A percentile compares a stretch with the other conserved stretches of the same genome.
These are phyloP conservation scores for Sutorius eximius DNA, from an alignment of 1,284 basidiomycete genomes.

Conservation along the genomic window DNA sequence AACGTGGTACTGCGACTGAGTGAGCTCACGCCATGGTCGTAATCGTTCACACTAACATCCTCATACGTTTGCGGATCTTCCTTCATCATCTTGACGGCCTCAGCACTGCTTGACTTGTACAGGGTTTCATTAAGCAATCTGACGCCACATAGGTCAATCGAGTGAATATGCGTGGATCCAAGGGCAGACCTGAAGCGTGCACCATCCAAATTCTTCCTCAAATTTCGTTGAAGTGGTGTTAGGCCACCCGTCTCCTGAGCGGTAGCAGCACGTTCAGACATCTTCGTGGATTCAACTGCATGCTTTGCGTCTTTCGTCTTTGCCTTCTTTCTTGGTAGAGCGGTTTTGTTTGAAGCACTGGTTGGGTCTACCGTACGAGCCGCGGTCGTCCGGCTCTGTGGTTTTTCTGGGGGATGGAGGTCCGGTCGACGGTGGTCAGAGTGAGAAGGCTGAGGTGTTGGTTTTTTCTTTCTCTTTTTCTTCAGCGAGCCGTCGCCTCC, in stretches of 20 bases:
- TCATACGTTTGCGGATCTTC: conserved; percentile 73
- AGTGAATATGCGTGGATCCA: conserved; percentile 1
- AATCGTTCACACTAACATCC: conserved; percentile 53
- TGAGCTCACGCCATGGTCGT: conserved; percentile 5
- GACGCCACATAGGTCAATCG: conserved; percentile 6
- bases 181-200: conserved; percentile 75
- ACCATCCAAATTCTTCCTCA: conserved; percentile 79
- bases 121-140: conserved; percentile 88
- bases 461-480: conserved; percentile 38
- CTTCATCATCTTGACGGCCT: conserved; percentile 80
- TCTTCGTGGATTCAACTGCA: conserved; percentile 4
- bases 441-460: conserved; percentile 18
- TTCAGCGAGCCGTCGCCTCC: conserved; percentile 30
- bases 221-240: conserved; percentile 71
- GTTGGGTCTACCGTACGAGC: not conserved
- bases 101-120: conserved; percentile 77
- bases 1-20: conserved; percentile 71
- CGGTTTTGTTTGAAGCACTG: not conserved
- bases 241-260: conserved; percentile 38
- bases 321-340: conserved; percentile 14
- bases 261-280: conserved; percentile 3
- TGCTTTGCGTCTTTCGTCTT: conserved; percentile 18
- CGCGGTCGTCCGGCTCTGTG: conserved; percentile 2
- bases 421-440: conserved; percentile 7
- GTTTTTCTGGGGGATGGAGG: conserved; percentile 1